A percentile compares a stretch with the other conserved stretches of the same genome.
Conservation (phyloP, 2,329 filamentous ascomycete genomes). For the Fusarium cyanostomum region DNA sequence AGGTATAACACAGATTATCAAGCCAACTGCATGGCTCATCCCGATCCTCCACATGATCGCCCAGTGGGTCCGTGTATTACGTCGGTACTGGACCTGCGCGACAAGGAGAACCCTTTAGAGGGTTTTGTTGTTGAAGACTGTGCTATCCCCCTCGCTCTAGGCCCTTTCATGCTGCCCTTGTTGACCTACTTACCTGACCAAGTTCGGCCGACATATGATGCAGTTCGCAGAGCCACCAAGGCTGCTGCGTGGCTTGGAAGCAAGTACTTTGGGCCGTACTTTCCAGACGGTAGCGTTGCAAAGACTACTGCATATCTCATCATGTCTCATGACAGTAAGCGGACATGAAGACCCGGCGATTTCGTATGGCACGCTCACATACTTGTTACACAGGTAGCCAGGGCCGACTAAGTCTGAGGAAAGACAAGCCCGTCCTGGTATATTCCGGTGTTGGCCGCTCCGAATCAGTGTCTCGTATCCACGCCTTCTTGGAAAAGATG, state of each 20-base stretch:
- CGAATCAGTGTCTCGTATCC: constrained; percentile 63
- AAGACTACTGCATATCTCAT: constrained; percentile 71
- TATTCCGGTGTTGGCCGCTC: constrained; percentile 68
- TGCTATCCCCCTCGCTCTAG: constrained; percentile 65
- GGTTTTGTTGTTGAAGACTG: constrained; percentile 73
- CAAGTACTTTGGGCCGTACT: constrained; percentile 68
- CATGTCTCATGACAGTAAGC: constrained; percentile 71
- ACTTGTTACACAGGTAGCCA: constrained; percentile 57
- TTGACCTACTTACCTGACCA: constrained; percentile 53
- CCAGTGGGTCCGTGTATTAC: constrained; percentile 71
- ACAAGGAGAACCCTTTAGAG: constrained; percentile 63
- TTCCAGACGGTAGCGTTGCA: constrained; percentile 63
- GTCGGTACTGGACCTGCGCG: constrained; percentile 68
- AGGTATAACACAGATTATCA: constrained; percentile 68
- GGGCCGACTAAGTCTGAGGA: constrained; percentile 65
- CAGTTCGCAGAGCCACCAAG: constrained; percentile 9
- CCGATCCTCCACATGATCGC: constrained; percentile 58
- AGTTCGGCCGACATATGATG: constrained; percentile 49
- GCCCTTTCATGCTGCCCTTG: constrained; percentile 64
- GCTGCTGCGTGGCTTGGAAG: constrained; percentile 50
- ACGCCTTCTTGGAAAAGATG: constrained; percentile 61
- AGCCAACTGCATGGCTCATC: constrained; percentile 65
- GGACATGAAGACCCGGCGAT: accelerated
- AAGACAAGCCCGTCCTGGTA: constrained; percentile 68
- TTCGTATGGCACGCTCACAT: neutral